These are phyloP conservation scores for Kodamaea nitidulidarum DNA, from an alignment of 805 yeast genomes.

Conservation along the genomic window DNA sequence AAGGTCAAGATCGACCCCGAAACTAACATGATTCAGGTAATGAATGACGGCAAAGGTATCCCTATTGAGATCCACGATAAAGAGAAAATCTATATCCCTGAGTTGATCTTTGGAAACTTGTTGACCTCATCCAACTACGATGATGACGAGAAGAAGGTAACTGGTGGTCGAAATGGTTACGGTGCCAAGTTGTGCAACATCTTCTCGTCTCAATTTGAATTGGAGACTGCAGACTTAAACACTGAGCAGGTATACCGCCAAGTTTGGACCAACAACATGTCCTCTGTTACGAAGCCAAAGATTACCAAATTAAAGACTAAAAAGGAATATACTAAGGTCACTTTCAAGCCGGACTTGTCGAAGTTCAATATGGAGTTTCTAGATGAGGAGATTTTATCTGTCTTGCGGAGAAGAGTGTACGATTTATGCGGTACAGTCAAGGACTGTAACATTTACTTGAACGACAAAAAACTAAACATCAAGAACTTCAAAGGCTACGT, in stretches of 20 bases:
- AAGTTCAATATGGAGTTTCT: conserved; percentile 82
- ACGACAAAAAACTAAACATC: conserved; percentile 67
- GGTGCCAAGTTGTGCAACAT: conserved; percentile 98
- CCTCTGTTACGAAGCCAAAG: conserved; percentile 67
- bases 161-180: conserved; percentile 98
- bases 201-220: conserved; percentile 78
- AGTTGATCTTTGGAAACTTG: conserved; percentile 90
- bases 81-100: conserved; percentile 92
- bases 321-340: conserved; percentile 78
- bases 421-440: conserved; percentile 92
- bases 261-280: conserved; percentile 87
- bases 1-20: conserved; percentile 80
- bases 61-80: conserved; percentile 91
- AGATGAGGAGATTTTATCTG: conserved; percentile 79
- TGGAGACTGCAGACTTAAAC: conserved; percentile 82
- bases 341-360: conserved; percentile 81
- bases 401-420: conserved; percentile 87
- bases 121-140: conserved; percentile 95
- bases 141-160: conserved; percentile 90
- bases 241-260: conserved; percentile 67
- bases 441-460: conserved; percentile 73
- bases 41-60: conserved; percentile 92
- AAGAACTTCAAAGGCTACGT: conserved; percentile 81
- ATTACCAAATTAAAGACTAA: conserved; percentile 57
- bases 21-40: conserved; percentile 68